Conservation (phyloP, 768 basidiomycete genomes). For the Tylopilus plumbeoviolaceoides region DNA sequence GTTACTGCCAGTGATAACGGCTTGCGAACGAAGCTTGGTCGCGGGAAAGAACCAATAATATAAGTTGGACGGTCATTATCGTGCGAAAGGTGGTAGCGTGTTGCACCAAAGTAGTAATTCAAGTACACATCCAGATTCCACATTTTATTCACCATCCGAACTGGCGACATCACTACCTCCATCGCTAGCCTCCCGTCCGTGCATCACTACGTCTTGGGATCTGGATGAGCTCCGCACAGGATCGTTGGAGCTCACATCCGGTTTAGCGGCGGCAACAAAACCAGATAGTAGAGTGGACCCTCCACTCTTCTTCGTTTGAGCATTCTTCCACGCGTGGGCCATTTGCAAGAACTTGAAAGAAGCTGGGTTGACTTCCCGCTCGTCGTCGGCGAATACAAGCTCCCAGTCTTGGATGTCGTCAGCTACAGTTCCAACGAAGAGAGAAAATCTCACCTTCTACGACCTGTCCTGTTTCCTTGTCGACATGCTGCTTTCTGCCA, state of each 20-base stretch:
- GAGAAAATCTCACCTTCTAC: conserved; percentile 64
- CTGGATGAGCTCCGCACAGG: conserved; percentile 7
- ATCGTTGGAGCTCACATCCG: conserved; percentile 8
- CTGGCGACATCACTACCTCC: conserved; percentile 51
- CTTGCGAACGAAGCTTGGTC: background rate
- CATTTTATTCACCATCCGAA: conserved; percentile 40
- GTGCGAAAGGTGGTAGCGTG: too few relatives aligned
- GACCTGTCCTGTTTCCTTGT: conserved; percentile 78
- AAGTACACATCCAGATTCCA: too few relatives aligned
- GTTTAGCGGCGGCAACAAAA: conserved; percentile 40
- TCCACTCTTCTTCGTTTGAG: conserved; percentile 42
- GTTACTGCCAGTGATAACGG: background rate
- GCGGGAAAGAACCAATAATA: background rate
- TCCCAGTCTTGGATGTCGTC: conserved; percentile 71
- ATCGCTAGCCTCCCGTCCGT: conserved; percentile 24
- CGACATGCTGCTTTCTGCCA: conserved; percentile 77
- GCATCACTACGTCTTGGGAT: conserved; percentile 24
- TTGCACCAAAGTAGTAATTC: too few relatives aligned
- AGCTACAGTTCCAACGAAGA: background rate
- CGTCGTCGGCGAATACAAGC: conserved; percentile 94
- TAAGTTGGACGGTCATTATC: too few relatives aligned
- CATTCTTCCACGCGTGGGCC: conserved; percentile 85
- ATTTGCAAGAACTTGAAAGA: conserved; percentile 95
- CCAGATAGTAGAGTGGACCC: conserved; percentile 40
- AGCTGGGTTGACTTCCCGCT: conserved; percentile 86